Percentiles rank a stretch among this genome's conserved stretches.
Evolutionary conservation across 78 protist species (phyloP).

Genomic region (Creolimax fragrantissima): DNA sequence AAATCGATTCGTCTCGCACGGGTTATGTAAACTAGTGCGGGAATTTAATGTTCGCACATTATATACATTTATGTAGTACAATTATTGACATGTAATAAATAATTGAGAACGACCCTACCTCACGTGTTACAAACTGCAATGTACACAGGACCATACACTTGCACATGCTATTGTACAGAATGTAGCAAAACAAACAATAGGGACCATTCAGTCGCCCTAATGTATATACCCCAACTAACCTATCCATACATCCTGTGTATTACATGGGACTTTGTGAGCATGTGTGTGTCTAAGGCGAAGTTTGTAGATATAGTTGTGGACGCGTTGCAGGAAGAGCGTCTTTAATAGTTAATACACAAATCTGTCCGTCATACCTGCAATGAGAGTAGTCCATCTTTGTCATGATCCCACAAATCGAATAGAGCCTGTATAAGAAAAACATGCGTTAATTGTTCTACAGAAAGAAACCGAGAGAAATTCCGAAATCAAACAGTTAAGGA

Average conservation of each 20-base stretch:
- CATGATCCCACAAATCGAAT: background rate
- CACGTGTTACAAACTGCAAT: no score
- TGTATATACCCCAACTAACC: background rate
- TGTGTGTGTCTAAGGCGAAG: background rate
- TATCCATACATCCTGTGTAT: background rate
- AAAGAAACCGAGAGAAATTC: no score
- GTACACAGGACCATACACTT: no score
- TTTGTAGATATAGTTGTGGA: background rate
- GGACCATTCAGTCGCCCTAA: background rate
- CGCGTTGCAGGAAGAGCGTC: background rate
- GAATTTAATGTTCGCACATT: background rate
- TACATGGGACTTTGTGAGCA: background rate
- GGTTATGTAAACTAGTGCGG: background rate
- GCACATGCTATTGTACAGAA: no score
- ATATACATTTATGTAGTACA: background rate
- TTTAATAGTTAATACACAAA: background rate
- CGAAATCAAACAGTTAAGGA: no score
- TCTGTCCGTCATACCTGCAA: background rate
- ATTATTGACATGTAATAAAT: no score
- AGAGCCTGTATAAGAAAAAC: background rate
- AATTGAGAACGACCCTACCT: no score
- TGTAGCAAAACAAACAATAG: background rate
- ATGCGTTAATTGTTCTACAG: no score
- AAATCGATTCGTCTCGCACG: background rate
- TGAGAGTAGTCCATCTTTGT: background rate